Percentiles rank a stretch among this genome's conserved stretches.
These are phyloP conservation scores for Fraxinus floribunda DNA, from an alignment of 305 asterid genomes.

Conservation along the genomic window DNA sequence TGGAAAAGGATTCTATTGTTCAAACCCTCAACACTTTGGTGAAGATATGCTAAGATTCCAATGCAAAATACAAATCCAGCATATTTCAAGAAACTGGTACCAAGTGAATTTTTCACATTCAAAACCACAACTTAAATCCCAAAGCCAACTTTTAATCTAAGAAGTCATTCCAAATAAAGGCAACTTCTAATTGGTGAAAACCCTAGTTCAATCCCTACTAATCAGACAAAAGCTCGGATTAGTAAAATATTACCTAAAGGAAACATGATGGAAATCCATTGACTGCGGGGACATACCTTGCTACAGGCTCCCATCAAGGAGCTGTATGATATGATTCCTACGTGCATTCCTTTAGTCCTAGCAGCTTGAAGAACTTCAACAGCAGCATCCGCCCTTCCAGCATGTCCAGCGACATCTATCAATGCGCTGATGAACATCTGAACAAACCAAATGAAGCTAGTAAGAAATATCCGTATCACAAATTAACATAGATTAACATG, in stretches of 20 bases:
- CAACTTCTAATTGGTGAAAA: not conserved
- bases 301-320: conserved; percentile 99
- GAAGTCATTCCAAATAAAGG: not conserved
- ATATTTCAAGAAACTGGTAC: not conserved
- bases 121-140: not conserved
- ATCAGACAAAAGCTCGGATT: conserved; percentile 3
- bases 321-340: conserved; percentile 85
- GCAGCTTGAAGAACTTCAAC: conserved; percentile 83
- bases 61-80: not conserved
- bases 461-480: conserved; percentile 10
- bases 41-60: not conserved
- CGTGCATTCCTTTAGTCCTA: conserved; percentile 66
- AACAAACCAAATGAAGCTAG: conserved; percentile 26
- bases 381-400: conserved; percentile 90
- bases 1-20: not conserved
- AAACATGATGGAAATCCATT: conserved; percentile 1
- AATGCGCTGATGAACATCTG: conserved; percentile 94
- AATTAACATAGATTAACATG: not conserved
- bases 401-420: conserved; percentile 98
- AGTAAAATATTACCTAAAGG: not conserved
- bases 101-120: not conserved
- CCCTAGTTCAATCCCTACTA: conserved; percentile 16
- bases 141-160: not conserved
- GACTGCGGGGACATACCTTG: conserved; percentile 54
- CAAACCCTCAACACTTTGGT: not conserved